These are phyloP conservation scores for Pseudotsuga menziesii DNA, from an alignment of 75 land plant species.

Conservation along the genomic window DNA sequence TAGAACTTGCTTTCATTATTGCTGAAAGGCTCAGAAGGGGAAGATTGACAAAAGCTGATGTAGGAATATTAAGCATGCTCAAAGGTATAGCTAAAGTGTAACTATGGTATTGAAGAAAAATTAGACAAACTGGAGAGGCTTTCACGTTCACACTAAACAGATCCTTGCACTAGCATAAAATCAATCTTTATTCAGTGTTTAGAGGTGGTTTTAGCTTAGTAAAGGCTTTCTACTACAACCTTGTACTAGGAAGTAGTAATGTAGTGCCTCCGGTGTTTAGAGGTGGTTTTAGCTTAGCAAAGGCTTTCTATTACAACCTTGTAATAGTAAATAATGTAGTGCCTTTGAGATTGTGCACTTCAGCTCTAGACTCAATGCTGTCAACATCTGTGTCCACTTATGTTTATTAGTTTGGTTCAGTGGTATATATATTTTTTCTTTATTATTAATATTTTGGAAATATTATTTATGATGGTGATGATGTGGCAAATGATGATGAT, in stretches of 20 bases:
- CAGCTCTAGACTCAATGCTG: no score
- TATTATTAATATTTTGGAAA: no score
- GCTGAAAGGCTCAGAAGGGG: conserved; percentile 51
- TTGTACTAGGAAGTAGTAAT: not conserved
- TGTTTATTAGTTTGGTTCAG: no score
- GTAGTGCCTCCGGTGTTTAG: not conserved
- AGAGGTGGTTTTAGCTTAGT: not conserved
- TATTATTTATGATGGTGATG: no score
- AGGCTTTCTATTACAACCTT: not conserved
- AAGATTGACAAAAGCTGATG: conserved; percentile 21
- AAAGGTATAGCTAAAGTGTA: not conserved
- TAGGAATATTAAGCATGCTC: not conserved
- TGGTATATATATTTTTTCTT: no score
- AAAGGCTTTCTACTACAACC: not conserved
- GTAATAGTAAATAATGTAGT: no score
- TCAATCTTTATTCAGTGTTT: not conserved
- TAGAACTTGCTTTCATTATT: conserved; percentile 61
- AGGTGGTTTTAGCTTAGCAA: not conserved
- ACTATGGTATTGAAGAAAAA: no score
- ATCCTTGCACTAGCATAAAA: no score
- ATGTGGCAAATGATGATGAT: no score
- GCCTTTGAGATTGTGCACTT: no score
- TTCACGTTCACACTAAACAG: not conserved
- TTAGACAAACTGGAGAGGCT: no score
- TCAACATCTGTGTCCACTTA: no score